Base-by-base conservation (phyloP, 176 grass and related monocot genomes). In the Tillandsia fasciculata region DNA sequence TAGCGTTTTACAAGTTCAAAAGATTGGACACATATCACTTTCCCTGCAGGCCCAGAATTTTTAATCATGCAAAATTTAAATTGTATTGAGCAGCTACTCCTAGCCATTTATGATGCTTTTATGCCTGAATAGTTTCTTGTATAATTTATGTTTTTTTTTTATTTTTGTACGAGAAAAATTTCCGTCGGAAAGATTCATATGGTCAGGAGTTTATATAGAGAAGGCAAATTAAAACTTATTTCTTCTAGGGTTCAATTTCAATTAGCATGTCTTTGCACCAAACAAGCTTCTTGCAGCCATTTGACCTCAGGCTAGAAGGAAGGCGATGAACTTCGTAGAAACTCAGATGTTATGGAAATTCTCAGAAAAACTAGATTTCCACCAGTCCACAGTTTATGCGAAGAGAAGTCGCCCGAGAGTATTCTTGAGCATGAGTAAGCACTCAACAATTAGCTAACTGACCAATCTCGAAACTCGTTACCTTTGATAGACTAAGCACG, bases 261-360 rank as follows among this genome's bases (percentile, higher is more conserved):
- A 89, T 97, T 87, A 97, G 93, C 93, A 85, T 97, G 93, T 85
- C 84, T 81, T 87, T 97, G 84, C 93, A 97, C 84, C 93, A 97
- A 92, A 97, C 93, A 81, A 97, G 93, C 86, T 90, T 97, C 89
- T 97, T 97, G 93, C 90, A 90, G 93, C 72, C 93, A 97, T 77
- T 90, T 97, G 86, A 97, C 93, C 0, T 97, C 93, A 0, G 93
- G 89, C 18, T 86, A 97, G 84, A 97, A 97, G 80, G 93, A 97
- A 50, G 93, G 93, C 52, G 93, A 97, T 63, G 93, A 97, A 71
- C 64, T 85, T 24, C 77, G 93, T 13, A 77, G 93, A 27, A 97
- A 97, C 64, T 87, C 89, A 0, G 93, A 97, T 80, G 93, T 97
- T 11, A 54, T 97, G 56, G 93, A 97, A 75, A 97, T 97, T n/a